Base-by-base conservation (phyloP, 768 basidiomycete genomes). In the Amanita rubescens region DNA sequence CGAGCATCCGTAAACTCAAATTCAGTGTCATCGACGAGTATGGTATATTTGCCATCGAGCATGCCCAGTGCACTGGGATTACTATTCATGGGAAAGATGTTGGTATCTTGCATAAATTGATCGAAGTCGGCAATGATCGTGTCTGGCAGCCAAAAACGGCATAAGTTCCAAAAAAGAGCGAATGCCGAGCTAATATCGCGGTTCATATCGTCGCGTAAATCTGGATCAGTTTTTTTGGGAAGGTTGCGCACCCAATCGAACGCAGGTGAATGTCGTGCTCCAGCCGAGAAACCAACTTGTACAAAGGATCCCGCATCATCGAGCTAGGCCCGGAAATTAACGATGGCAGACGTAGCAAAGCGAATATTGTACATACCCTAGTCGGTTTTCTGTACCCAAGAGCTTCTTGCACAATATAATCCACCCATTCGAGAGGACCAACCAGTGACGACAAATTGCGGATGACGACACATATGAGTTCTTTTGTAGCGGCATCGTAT, bases 161-260 rank as follows among this genome's bases (percentile, higher is more conserved):
- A 34, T 3, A 59, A 35, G 20, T 57, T 59, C 60, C 58, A 60
- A 3, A 51, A 48, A 10, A 63, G 33, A 0, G 62, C 49, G 46
- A 57, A 60, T 1, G 51, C 54, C 19, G 41, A 25, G 45, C 46
- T 38, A 7, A 24, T 34, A 2, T 58, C 33, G 10, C 34, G 14
- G 38, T 56, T 41, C 24, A 56, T 47, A 1, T 45, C 17, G 12
- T 27, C 25, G 19, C 53, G 32, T 9, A 47, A 32, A 27, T 49
- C 34, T 6, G 48, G 11, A 15, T 27, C 15, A 15, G n/a, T 15
- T 33, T 50, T 47, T 11, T 22, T 27, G n/a, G 35, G 7, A 5
- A 63, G 14, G 12, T 63, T 63, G 1, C 47, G 11, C 3, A 57
- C 62, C 57, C 58, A 61, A 22, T 61, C 30, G 27, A 63, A 59